Evolutionary conservation across 164 flowering plant species (phyloP), one percentile per base, ranked within the genome.

Genomic region (Buxus sempervirens): DNA sequence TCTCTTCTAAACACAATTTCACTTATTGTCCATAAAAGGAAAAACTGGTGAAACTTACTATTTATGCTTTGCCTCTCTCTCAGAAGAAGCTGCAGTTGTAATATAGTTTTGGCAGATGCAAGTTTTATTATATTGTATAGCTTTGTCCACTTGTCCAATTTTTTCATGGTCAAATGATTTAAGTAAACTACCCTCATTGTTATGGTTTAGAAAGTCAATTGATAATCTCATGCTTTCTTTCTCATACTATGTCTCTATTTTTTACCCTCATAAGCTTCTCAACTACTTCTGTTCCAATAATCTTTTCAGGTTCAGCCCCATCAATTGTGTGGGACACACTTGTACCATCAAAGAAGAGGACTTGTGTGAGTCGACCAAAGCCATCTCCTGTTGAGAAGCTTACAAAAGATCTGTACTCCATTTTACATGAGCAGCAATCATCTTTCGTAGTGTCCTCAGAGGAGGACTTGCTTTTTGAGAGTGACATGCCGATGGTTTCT

Each of bases 351-450:
- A 87, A 75, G 81, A 96, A 90, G 81, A 87, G 98, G 72, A 93
- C 97, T 5, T 90, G 97, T 65, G 80, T 91, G 15, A 71, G 61
- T 69, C 92, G 92, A 41, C 74, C 93, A 64, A 96, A 85, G 76
- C 88, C 78, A 73, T 96, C 99, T 69, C 55, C 98, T 12, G 93
- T 96, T 42, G 98, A 96, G 81, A 91, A 91, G 84, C 95, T 96
- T 41, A 93, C 95, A 9, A 88, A 85, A 78, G 99, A 96, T 76
- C 71, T 96, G 12, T 83, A 71, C 76, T 82, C 86, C 24, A 93
- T 96, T 68, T 76, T 86, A 67, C 96, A 91, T 69, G 96, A 96
- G 70, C 98, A 91, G 67, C 93, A 86, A 70, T 83, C 86, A 60
- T 93, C 96, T 0, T 80, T 77, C 77, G 75, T 90, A 58, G 90